Conservation (phyloP, 176 grass and related monocot species). For the Musa itinerans region DNA sequence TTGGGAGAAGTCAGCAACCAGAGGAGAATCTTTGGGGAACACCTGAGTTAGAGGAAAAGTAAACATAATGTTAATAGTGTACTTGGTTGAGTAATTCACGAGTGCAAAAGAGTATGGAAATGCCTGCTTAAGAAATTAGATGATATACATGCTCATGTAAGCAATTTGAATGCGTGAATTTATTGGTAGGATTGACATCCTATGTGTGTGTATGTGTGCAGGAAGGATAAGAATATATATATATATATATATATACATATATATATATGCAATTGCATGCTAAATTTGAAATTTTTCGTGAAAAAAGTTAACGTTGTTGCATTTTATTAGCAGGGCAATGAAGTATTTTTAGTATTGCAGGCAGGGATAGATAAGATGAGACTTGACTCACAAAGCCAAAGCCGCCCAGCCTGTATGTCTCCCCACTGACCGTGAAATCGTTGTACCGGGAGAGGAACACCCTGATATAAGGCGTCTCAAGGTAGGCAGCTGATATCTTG, state of each 20-base stretch:
- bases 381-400: slow-evolving; percentile 30
- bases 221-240: no score
- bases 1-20: slow-evolving; percentile 4
- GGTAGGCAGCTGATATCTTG: slow-evolving; percentile 25
- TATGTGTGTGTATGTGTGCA: no score
- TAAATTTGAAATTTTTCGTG: no score
- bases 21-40: slow-evolving; percentile 13
- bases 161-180: no score
- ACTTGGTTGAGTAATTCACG: no score
- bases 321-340: neutral
- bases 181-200: no score
- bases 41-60: neutral
- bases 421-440: slow-evolving; percentile 5
- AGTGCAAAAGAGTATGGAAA: no score
- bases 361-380: neutral
- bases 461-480: slow-evolving; percentile 26
- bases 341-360: neutral
- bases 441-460: slow-evolving; percentile 25
- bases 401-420: slow-evolving; percentile 26
- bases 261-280: no score
- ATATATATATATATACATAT: no score
- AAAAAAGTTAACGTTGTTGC: no score
- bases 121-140: neutral
- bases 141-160: no score
- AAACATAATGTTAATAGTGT: neutral